phyloP scores from a whole-genome alignment of 495 filamentous ascomycete genomes.

The Ramalina intermedia region DNA sequence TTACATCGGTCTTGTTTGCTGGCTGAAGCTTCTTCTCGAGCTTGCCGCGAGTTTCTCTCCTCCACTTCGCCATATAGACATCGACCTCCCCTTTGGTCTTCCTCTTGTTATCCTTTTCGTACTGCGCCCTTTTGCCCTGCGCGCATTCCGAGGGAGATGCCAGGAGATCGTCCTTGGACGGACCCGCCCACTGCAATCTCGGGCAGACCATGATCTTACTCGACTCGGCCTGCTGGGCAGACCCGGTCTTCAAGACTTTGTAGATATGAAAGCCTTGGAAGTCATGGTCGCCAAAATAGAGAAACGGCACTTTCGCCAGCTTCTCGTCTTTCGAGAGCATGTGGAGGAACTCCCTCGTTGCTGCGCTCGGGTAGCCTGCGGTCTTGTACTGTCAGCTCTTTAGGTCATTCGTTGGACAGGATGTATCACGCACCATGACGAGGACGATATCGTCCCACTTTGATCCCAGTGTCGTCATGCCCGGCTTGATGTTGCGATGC shows the following conservation, averaged over 20 bases:
- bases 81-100: not conserved
- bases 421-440: not conserved
- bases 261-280: constrained; percentile 3
- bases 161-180: not conserved
- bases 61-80: not conserved
- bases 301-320: not conserved
- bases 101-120: not conserved
- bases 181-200: not conserved
- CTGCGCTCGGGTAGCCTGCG: not conserved
- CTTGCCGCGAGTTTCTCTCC: not conserved
- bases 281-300: constrained; percentile 1
- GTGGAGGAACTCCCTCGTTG: constrained; percentile 1
- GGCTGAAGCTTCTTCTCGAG: not conserved
- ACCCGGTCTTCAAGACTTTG: not conserved
- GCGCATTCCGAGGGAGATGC: not conserved
- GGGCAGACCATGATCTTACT: constrained; percentile 2
- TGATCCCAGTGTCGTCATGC: not conserved
- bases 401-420: too few relatives aligned
- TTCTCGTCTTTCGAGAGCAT: not conserved
- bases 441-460: not conserved
- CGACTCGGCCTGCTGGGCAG: not conserved
- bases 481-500: constrained; percentile 1
- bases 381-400: too few relatives aligned
- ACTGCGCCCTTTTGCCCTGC: not conserved
- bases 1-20: not conserved